These are phyloP conservation scores for Ramularia endophylla DNA, from an alignment of 2,329 filamentous ascomycete species.

Conservation along the genomic window DNA sequence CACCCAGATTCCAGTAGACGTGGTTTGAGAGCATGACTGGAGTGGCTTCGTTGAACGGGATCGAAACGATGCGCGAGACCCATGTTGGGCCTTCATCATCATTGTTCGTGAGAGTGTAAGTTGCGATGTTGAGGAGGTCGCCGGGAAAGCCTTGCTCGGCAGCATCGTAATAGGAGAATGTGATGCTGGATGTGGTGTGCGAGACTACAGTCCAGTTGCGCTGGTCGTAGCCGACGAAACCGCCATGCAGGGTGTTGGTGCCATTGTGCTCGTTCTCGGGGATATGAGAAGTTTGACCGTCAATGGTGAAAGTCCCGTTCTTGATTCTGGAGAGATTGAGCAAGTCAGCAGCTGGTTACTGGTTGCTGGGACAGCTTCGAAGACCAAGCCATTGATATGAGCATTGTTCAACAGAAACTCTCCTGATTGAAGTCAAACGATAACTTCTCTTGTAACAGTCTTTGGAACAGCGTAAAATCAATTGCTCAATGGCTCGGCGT, in stretches of 20 bases:
- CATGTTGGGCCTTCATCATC: slow-evolving; percentile 51
- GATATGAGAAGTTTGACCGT: slow-evolving; percentile 41
- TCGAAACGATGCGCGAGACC: slow-evolving; percentile 66
- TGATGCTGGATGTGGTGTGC: slow-evolving; percentile 61
- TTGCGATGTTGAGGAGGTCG: slow-evolving; percentile 66
- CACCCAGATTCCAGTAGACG: slow-evolving; percentile 78
- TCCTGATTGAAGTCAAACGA: neutral
- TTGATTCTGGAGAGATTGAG: slow-evolving; percentile 39
- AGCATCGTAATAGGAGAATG: slow-evolving; percentile 65
- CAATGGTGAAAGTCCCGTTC: slow-evolving; percentile 49
- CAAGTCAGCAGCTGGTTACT: no score
- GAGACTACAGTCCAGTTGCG: slow-evolving; percentile 65
- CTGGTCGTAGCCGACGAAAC: slow-evolving; percentile 54
- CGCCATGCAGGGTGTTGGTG: slow-evolving; percentile 48
- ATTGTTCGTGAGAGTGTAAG: slow-evolving; percentile 58
- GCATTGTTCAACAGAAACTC: neutral
- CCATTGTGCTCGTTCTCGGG: slow-evolving; percentile 46
- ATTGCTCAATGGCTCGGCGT: no score
- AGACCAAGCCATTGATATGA: no score
- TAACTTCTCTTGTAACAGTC: no score
- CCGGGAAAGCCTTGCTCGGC: slow-evolving; percentile 73
- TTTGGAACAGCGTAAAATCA: no score
- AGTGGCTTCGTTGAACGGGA: slow-evolving; percentile 66
- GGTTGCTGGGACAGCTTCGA: no score
- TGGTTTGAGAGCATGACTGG: slow-evolving; percentile 74